phyloP scores from a whole-genome alignment of 768 basidiomycete genomes.

The Kwoniella dejecticola region DNA sequence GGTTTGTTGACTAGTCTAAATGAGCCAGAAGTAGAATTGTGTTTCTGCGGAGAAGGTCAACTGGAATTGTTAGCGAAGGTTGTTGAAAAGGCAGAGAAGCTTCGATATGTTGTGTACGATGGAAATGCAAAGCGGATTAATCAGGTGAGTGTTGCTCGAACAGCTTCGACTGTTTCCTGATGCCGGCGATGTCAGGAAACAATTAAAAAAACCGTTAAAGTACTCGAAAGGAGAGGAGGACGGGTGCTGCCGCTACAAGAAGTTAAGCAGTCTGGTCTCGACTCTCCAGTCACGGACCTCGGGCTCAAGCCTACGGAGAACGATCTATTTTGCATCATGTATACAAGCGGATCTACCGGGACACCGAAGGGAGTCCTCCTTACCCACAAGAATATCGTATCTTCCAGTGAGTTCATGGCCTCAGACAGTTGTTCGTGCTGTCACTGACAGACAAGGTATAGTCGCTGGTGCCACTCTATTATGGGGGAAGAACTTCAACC shows the following conservation, averaged over 20 bases:
- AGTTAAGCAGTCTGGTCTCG: constrained; percentile 66
- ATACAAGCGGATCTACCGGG: constrained; percentile 77
- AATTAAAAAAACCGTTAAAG: constrained; percentile 64
- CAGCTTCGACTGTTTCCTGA: too few relatives aligned
- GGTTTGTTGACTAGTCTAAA: constrained; percentile 83
- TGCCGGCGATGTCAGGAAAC: constrained; percentile 50
- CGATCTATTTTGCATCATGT: constrained; percentile 69
- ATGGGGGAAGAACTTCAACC: constrained; percentile 19
- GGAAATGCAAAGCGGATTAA: constrained; percentile 57
- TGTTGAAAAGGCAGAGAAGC: constrained; percentile 68
- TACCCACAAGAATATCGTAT: constrained; percentile 79
- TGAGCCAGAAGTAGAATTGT: constrained; percentile 75
- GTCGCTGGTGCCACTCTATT: constrained; percentile 23
- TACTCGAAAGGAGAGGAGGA: constrained; percentile 59
- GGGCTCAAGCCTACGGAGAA: constrained; percentile 58
- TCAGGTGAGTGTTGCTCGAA: constrained; percentile 25
- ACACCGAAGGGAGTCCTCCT: constrained; percentile 90
- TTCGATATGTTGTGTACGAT: constrained; percentile 82
- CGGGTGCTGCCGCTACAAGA: constrained; percentile 67
- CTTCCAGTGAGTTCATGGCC: constrained; percentile 59
- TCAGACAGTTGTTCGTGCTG: too few relatives aligned
- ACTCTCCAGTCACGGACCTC: constrained; percentile 61
- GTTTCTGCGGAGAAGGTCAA: constrained; percentile 88
- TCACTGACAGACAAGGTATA: too few relatives aligned
- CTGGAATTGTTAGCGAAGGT: constrained; percentile 74